Evolutionary conservation across 1,284 basidiomycete species (phyloP), one percentile per base, ranked within the genome.

Genomic region (Cystobasidium slooffiae): DNA sequence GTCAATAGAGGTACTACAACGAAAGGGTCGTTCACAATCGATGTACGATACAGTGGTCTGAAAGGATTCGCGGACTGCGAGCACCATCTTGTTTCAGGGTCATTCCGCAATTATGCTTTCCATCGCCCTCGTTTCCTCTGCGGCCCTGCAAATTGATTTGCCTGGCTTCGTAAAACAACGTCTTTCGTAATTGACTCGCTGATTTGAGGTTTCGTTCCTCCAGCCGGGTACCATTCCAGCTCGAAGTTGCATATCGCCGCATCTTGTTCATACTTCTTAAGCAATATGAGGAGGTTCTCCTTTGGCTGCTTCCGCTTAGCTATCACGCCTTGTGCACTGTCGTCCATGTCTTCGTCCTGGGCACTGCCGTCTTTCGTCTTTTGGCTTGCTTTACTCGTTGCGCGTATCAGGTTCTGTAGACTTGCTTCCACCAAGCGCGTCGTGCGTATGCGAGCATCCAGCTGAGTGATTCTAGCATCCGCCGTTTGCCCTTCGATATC

Each of bases 381-480:
- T n/a, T 51, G 49, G 22, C 46, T 58, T 22, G 74, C 75, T 51
- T 70, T 70, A 49, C 62, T 75, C 2, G 68, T 72, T 22, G 63
- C 67, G 44, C 69, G 31, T 31, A 75, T 72, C 10, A 75, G 69
- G 43, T 67, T 67, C 43, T 70, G 75, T 31, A 75, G 51, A 49
- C 69, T 72, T 22, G 75, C 68, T 73, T 75, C 75, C 9, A 75
- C 75, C 1, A 75, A 24, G 7, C 75, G 62, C 5, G 75, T 75
- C 1, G 64, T 72, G 14, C 59, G 52, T n/a, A 75, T 70, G n/a
- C 75, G 55, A 7, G 62, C 59, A 52, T 75, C 75, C 7, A 66
- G 61, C 41, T 59, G 52, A 6, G 75, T 22, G 4, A 66, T 70
- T 9, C 69, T 62, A n/a, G 59, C 56, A 59, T 75, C 69, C 52